phyloP scores from a whole-genome alignment of 495 filamentous ascomycete genomes.

The Tuber microsphaerosporum region DNA sequence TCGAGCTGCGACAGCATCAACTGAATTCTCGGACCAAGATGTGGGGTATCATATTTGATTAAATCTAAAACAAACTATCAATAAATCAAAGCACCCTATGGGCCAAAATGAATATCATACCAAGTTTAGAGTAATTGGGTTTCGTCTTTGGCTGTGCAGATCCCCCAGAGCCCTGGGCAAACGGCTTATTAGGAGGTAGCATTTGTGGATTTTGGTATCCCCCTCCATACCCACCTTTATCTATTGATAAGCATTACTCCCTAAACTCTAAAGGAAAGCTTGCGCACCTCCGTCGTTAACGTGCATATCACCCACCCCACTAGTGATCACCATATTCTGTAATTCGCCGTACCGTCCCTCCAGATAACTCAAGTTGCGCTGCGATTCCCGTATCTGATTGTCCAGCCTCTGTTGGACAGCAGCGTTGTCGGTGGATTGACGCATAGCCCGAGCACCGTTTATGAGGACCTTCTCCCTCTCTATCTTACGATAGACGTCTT shows the following conservation, averaged over 20 bases:
- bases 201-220: constrained; percentile 51
- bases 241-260: constrained; percentile 29
- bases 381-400: constrained; percentile 83
- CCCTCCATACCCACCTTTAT: constrained; percentile 33
- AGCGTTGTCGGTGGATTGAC: constrained; percentile 88
- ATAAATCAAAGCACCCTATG: constrained; percentile 20
- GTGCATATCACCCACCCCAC: constrained; percentile 56
- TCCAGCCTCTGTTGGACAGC: constrained; percentile 81
- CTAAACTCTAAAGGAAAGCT: constrained; percentile 52
- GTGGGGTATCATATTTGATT: constrained; percentile 95
- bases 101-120: constrained; percentile 50
- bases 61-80: constrained; percentile 57
- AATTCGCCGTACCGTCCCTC: constrained; percentile 84
- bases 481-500: constrained; percentile 89
- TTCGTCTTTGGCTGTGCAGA: constrained; percentile 58
- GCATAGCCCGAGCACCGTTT: constrained; percentile 86
- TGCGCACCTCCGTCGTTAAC: constrained; percentile 47
- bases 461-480: constrained; percentile 95
- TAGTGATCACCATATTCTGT: constrained; percentile 62
- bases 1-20: constrained; percentile 98
- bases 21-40: constrained; percentile 94
- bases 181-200: constrained; percentile 80
- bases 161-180: constrained; percentile 55
- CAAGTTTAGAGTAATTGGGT: constrained; percentile 92
- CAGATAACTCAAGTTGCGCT: constrained; percentile 86